Base-by-base conservation (phyloP, 192 early-diverging fungal species). In the Backusella australiensis region DNA sequence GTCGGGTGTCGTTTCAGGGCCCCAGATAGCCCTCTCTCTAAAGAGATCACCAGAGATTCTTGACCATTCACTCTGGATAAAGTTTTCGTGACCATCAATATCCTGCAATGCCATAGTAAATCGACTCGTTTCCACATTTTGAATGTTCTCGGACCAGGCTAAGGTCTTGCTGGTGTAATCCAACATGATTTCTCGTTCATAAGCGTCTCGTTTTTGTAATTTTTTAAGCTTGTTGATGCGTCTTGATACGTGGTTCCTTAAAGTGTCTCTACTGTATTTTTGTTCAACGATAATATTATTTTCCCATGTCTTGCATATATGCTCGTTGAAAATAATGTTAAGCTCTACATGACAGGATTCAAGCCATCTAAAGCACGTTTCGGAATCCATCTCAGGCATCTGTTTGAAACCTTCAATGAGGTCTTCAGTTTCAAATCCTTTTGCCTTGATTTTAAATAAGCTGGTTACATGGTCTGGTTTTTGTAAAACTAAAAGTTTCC, bases 21-120 rank as follows among this genome's bases (percentile, higher is more conserved):
- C 88, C 91, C 90, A 91, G 21, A 93, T 81, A 3, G 91, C 89
- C 17, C 89, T 83, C 72, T 92, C 91, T 11, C 87, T 74, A 38
- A 85, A 85, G 0, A 93, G 75, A 66, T 87, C 85, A 1, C 74
- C 80, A 6, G 87, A 80, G 11, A 89, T 79, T 34, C 85, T 85
- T 23, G 80, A 78, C 91, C 91, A 93, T 68, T 92, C 89, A 65
- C 83, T 84, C 39, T 83, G 77, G 29, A 91, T 83, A 78, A 85
- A 89, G 41, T 84, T 84, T n/a, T 87, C 86, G 73, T 87, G 87
- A 6, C 85, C 85, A 56, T 84, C 81, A 69, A 86, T 85, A 63
- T 93, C 91, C 74, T 90, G 90, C 19, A 86, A 75, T 1, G 86
- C 87, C 67, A 86, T 88, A 32, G 83, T 84, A 56, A 88, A 89